Percentiles rank a stretch among this genome's conserved stretches.
phyloP scores from a whole-genome alignment of 495 filamentous ascomycete species.

The Tetracladium setigerum region DNA sequence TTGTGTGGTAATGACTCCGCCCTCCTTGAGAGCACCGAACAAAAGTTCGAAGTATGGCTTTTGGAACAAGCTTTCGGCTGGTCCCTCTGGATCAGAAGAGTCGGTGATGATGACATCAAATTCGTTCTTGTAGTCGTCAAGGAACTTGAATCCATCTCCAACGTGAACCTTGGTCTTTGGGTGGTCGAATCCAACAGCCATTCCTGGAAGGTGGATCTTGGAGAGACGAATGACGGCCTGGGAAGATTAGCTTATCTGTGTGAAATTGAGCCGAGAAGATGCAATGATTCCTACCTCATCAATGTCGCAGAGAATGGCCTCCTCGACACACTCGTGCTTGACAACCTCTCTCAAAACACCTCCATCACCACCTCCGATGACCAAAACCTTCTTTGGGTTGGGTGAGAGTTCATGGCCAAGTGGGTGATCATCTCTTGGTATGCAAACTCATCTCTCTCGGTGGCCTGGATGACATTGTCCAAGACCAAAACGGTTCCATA shows the following conservation, averaged over 20 bases:
- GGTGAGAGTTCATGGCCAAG: slow-evolving; percentile 97
- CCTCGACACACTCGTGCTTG: slow-evolving; percentile 91
- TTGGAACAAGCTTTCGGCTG: slow-evolving; percentile 92
- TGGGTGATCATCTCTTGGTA: slow-evolving; percentile 99
- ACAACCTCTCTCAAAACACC: slow-evolving; percentile 96
- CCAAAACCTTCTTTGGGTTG: slow-evolving; percentile 96
- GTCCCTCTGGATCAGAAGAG: slow-evolving; percentile 93
- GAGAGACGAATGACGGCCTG: slow-evolving; percentile 95
- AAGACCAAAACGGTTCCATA: slow-evolving; percentile 96
- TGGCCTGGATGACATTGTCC: slow-evolving; percentile 98
- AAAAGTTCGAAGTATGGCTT: slow-evolving; percentile 97
- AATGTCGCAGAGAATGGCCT: slow-evolving; percentile 95
- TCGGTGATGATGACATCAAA: slow-evolving; percentile 99
- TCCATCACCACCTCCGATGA: slow-evolving; percentile 95
- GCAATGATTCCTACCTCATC: slow-evolving; percentile 62
- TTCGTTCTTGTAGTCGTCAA: slow-evolving; percentile 83
- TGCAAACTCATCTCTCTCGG: slow-evolving; percentile 96
- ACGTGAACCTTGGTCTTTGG: slow-evolving; percentile 86
- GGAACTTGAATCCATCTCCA: slow-evolving; percentile 97
- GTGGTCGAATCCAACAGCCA: slow-evolving; percentile 89
- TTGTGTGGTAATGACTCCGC: slow-evolving; percentile 99
- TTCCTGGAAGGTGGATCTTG: slow-evolving; percentile 94
- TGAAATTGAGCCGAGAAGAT: neutral
- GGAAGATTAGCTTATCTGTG: slow-evolving; percentile 6
- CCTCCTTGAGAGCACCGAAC: slow-evolving; percentile 78